Evolutionary conservation across 108 stramenopile genomes (phyloP).

Genomic region (Nitzschia sp.): DNA sequence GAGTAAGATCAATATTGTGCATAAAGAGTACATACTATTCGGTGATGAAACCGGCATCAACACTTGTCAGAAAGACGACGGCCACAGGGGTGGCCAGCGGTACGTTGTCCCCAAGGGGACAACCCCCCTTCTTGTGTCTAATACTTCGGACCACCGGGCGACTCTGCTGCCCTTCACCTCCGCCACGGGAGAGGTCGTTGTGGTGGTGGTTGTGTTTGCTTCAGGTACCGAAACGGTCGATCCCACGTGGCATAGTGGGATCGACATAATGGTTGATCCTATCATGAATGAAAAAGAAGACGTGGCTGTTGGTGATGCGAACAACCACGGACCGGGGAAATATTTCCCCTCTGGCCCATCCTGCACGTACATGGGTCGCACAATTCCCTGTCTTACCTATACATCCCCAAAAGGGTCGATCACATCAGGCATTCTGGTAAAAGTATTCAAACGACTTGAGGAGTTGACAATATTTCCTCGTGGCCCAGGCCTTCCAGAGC

Average conservation of each 20-base stretch:
- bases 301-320: not conserved
- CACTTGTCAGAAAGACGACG: not conserved
- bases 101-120: not conserved
- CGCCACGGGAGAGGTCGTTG: not conserved
- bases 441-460: not conserved
- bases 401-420: not conserved
- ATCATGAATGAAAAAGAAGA: not conserved
- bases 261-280: not conserved
- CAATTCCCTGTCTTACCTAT: not conserved
- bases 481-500: not conserved
- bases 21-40: not conserved
- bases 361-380: not conserved
- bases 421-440: not conserved
- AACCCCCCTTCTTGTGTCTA: not conserved
- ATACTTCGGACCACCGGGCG: not conserved
- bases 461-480: not conserved
- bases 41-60: conserved; percentile 4
- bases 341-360: not conserved
- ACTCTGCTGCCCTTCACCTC: not conserved
- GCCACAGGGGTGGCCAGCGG: not conserved
- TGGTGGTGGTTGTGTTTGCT: not conserved
- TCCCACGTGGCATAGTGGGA: not conserved
- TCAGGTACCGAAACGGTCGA: not conserved
- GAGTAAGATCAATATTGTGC: not conserved
- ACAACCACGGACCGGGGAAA: not conserved